A percentile compares a stretch with the other conserved stretches of the same genome.
phyloP scores from a whole-genome alignment of 306 rosid genomes.

The Sicyos baderoa region DNA sequence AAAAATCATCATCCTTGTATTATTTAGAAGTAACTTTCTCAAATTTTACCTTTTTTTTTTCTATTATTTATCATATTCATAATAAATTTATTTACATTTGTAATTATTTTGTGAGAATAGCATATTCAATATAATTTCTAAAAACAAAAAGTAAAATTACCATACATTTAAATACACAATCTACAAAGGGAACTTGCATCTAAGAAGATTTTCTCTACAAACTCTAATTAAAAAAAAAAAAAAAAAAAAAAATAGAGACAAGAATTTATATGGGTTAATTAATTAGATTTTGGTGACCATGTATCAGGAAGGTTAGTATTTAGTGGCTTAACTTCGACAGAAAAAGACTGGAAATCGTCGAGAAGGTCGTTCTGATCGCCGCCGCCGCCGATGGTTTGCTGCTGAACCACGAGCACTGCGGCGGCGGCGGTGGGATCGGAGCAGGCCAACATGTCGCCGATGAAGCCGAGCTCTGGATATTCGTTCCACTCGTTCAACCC shows the following conservation, averaged over 20 bases:
- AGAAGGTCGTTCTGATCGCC: neutral
- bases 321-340: neutral
- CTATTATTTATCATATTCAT: too few species aligned
- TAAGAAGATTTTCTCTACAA: neutral
- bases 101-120: too few species aligned
- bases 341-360: constrained; percentile 11
- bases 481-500: constrained; percentile 54
- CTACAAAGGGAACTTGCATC: too few species aligned
- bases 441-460: constrained; percentile 48
- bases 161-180: too few species aligned
- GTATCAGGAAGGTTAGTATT: neutral
- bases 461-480: constrained; percentile 48
- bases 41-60: too few species aligned
- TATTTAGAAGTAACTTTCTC: too few species aligned
- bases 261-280: neutral
- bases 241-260: too few species aligned
- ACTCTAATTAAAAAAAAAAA: too few species aligned
- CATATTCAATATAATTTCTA: too few species aligned
- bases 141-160: too few species aligned
- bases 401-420: constrained; percentile 55
- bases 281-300: neutral
- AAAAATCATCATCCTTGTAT: too few species aligned
- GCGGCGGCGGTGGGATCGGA: constrained; percentile 26
- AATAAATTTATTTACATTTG: too few species aligned
- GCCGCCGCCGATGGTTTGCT: constrained; percentile 26